Evolutionary conservation across 2,329 filamentous ascomycete genomes (phyloP).

Genomic region (Hortaea werneckii): DNA sequence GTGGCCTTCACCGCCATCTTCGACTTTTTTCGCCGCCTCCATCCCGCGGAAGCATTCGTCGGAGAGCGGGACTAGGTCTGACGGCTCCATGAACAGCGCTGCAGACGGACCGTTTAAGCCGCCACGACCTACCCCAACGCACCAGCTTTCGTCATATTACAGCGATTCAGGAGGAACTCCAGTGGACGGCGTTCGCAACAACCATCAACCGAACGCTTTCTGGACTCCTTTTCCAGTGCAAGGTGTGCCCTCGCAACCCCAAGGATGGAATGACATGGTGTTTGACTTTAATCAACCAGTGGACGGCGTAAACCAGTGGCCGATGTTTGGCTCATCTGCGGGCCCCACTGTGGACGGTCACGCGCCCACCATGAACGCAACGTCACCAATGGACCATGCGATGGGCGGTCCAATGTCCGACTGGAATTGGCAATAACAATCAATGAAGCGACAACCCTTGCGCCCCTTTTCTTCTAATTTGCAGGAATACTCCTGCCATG

Average conservation of each 20-base stretch:
- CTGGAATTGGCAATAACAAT: conserved; percentile 10
- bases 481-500: too few relatives aligned
- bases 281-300: conserved; percentile 12
- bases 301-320: conserved; percentile 7
- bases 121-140: conserved; percentile 7
- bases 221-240: conserved; percentile 33
- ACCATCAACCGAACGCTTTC: conserved; percentile 17
- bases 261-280: conserved; percentile 5
- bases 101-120: conserved; percentile 12
- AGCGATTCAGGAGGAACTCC: conserved; percentile 12
- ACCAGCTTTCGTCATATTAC: conserved; percentile 16
- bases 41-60: conserved; percentile 19
- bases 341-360: background rate
- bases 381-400: conserved; percentile 8
- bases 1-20: conserved; percentile 13
- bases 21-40: conserved; percentile 22
- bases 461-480: too few relatives aligned
- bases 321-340: background rate
- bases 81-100: conserved; percentile 12
- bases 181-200: conserved; percentile 7
- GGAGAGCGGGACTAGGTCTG: conserved; percentile 12
- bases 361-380: background rate
- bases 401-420: conserved; percentile 9
- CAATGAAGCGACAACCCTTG: background rate
- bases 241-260: conserved; percentile 25